Evolutionary conservation across 495 filamentous ascomycete genomes (phyloP).

Genomic region (Trypethelium eluteriae): DNA sequence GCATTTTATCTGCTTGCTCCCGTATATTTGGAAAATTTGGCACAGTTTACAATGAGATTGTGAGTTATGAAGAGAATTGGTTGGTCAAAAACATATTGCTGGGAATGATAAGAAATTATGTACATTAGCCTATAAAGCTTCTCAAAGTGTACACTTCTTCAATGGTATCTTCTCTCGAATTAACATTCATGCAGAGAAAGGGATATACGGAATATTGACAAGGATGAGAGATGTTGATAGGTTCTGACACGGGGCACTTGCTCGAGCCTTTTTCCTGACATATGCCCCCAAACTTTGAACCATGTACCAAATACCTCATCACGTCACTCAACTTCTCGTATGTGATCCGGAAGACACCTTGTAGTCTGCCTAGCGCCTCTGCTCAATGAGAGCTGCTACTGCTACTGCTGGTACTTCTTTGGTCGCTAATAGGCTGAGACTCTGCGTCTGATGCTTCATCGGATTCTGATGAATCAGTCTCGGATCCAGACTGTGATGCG

Average conservation of each 20-base stretch:
- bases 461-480: not conserved
- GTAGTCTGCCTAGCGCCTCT: not conserved
- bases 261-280: no score
- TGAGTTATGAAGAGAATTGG: not conserved
- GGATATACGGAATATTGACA: no score
- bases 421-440: not conserved
- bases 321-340: no score
- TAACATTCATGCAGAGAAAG: no score
- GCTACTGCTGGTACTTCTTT: slow-evolving; percentile 14
- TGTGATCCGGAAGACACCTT: no score
- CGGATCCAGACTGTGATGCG: not conserved
- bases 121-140: slow-evolving; percentile 3
- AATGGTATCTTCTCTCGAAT: not conserved
- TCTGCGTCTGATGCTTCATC: not conserved
- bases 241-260: no score
- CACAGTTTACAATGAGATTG: not conserved
- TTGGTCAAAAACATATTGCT: no score
- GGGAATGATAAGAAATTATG: not conserved
- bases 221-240: no score
- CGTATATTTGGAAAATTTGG: not conserved
- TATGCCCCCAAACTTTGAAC: no score
- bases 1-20: no score
- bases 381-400: slow-evolving; percentile 11
- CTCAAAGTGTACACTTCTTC: not conserved
- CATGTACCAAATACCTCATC: no score